phyloP scores from a whole-genome alignment of 352 stramenopile species.

The Pseudoperonospora humuli region DNA sequence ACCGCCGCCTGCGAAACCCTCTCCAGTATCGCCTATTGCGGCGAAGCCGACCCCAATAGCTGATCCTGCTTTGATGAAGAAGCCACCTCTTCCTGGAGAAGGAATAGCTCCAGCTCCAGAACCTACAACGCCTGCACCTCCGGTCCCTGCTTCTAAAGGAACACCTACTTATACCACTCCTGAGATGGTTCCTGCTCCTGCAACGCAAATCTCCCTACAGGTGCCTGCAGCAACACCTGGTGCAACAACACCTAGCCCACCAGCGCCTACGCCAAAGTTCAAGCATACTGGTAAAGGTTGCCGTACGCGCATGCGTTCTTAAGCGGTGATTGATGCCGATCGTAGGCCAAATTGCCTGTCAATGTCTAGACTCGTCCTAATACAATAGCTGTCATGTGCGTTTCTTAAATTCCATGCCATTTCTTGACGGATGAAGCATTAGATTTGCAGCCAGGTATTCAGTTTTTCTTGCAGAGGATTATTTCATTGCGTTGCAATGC shows the following conservation, averaged over 20 bases:
- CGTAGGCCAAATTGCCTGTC: too few species aligned
- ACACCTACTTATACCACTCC: too few species aligned
- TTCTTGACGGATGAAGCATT: too few species aligned
- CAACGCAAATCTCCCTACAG: background rate
- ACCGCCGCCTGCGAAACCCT: background rate
- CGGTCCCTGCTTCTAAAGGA: background rate
- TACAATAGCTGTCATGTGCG: too few species aligned
- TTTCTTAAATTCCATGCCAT: too few species aligned
- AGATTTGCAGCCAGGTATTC: too few species aligned
- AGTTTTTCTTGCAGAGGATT: too few species aligned
- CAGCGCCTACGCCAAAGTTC: background rate
- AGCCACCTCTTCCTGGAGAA: background rate
- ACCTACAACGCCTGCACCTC: background rate
- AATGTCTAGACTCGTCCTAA: too few species aligned
- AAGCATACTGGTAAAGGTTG: background rate
- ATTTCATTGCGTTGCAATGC: too few species aligned
- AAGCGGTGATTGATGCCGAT: constrained; percentile 1
- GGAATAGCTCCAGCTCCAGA: background rate
- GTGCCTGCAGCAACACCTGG: constrained; percentile 3
- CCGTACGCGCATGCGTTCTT: constrained; percentile 11
- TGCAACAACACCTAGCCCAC: background rate
- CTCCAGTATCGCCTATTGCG: background rate
- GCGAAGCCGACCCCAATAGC: background rate
- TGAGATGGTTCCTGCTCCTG: background rate
- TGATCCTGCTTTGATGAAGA: background rate